These are phyloP conservation scores for Linnemannia hyalina DNA, from an alignment of 192 early-diverging fungal species.

Conservation along the genomic window DNA sequence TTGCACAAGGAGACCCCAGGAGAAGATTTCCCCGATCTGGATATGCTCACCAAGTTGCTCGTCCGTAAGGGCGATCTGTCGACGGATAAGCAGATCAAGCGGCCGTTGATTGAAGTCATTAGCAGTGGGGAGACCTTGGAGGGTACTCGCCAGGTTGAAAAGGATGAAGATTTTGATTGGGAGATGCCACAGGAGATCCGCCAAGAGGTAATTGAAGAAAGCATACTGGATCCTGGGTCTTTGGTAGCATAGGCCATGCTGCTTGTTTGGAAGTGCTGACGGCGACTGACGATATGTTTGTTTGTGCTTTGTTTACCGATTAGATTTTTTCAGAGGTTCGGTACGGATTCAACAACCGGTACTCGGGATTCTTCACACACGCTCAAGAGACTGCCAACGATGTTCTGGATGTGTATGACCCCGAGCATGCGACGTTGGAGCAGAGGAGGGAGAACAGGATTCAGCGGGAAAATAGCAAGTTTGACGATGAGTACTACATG, in stretches of 20 bases:
- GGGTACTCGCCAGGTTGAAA: constrained; percentile 43
- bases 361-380: constrained; percentile 82
- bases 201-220: constrained; percentile 42
- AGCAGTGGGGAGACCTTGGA: constrained; percentile 51
- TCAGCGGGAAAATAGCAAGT: constrained; percentile 83
- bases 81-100: constrained; percentile 42
- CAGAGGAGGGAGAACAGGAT: constrained; percentile 73
- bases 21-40: constrained; percentile 88
- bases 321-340: constrained; percentile 56
- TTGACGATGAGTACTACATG: constrained; percentile 95
- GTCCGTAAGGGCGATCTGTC: constrained; percentile 66
- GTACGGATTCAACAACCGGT: constrained; percentile 95
- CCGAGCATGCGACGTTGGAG: constrained; percentile 67
- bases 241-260: neutral
- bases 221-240: too few species aligned
- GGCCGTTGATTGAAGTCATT: constrained; percentile 76
- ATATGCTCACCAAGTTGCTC: constrained; percentile 89
- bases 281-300: neutral
- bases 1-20: constrained; percentile 87
- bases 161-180: constrained; percentile 86
- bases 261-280: neutral
- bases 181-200: constrained; percentile 81
- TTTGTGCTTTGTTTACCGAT: neutral
- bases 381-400: constrained; percentile 80
- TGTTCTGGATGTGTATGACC: constrained; percentile 71